Evolutionary conservation across 208 protist genomes (phyloP), one percentile per base, ranked within the genome.

Genomic region (Leishmania guyanensis): DNA sequence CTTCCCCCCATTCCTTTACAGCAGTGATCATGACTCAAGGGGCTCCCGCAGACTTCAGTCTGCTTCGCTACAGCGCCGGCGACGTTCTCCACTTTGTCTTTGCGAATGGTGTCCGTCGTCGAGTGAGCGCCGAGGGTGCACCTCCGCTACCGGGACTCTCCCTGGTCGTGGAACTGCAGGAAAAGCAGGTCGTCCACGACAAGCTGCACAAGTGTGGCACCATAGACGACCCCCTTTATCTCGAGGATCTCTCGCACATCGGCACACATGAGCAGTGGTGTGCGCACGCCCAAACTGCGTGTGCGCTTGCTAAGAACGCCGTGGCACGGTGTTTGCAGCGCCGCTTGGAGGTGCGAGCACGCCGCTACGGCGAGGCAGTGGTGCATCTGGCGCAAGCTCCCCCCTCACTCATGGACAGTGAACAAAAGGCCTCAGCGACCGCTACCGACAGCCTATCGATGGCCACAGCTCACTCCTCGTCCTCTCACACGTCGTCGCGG

Each of bases 51-150:
- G 48, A 81, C 46, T 82, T 75, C 54, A 79, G 64, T 20, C 65
- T 85, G n/a, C 62, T 29, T 26, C 77, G 64, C 54, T 85, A 75
- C 64, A 82, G 69, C 56, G 60, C 73, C 8, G 64, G 72, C 51
- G 77, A 85, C 56, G 82, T 73, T 10, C 71, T 85, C 8, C 70
- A 78, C 2, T 85, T 85, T 51, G 64, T 85, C 72, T 66, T 82
- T 69, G 36, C 60, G 46, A 85, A 85, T 56, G 77, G 77, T 39
- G n/a, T 26, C 14, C 20, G 60, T 16, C 54, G 70, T 1, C 0
- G 51, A 33, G 69, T 43, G 26, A 77, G 50, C 58, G 46, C 51
- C 1, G 43, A 12, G 43, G 29, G 70, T 4, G 77, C 58, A 10
- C 16, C 53, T 5, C 48, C 53, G 2, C n/a, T 82, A 64, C 82